These are phyloP conservation scores for Urostyla sp. DNA, from an alignment of 73 alveolate species.

Conservation along the genomic window DNA sequence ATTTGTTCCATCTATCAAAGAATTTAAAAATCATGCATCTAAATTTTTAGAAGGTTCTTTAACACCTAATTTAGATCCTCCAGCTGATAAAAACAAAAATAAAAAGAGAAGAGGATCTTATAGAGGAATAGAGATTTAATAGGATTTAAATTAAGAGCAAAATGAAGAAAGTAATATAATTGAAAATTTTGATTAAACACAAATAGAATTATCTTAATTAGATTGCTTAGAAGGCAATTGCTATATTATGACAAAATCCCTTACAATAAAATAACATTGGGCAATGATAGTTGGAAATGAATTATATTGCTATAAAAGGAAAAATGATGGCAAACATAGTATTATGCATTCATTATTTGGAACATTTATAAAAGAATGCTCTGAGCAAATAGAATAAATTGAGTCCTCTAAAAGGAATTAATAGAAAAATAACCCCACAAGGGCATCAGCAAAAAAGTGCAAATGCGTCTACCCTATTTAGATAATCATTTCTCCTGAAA, in stretches of 20 bases:
- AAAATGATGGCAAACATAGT: conserved; percentile 64
- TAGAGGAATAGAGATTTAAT: too few species aligned
- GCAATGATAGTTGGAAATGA: conserved; percentile 58
- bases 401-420: too few species aligned
- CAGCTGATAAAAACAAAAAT: too few species aligned
- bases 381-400: too few species aligned
- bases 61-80: too few species aligned
- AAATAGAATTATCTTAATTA: not conserved
- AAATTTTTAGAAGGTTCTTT: too few species aligned
- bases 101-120: too few species aligned
- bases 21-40: too few species aligned
- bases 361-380: conserved; percentile 62
- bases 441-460: conserved; percentile 48
- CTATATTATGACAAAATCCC: conserved; percentile 46
- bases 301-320: conserved; percentile 63
- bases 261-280: conserved; percentile 47
- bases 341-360: conserved; percentile 67
- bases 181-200: conserved; percentile 5
- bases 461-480: conserved; percentile 57
- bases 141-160: too few species aligned
- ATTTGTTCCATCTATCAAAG: too few species aligned
- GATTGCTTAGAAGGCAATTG: conserved; percentile 49
- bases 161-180: too few species aligned
- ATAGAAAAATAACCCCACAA: too few species aligned
- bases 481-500: conserved; percentile 67